Base-by-base conservation (phyloP, 2,329 filamentous ascomycete species). In the Cercospora sp. region DNA sequence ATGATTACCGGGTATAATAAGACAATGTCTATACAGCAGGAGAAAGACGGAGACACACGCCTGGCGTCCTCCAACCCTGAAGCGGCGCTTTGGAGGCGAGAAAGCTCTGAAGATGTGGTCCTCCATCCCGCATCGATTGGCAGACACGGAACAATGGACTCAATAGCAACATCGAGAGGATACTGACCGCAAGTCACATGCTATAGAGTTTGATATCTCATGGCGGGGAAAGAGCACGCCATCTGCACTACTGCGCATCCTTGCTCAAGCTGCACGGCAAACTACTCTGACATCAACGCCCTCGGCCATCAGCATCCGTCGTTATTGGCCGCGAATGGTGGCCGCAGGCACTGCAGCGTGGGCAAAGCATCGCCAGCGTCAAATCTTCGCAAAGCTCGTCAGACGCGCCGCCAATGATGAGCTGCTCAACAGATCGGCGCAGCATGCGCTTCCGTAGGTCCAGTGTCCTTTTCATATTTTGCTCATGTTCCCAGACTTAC, bases 321-420 rank as follows among this genome's bases (percentile, higher is more conserved):
- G 26, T 58, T 16, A 65, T 59, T 65, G 62, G 62, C 16, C 24
- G 37, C 55, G 13, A 16, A 43, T 28, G 49, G 7, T 28, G 51
- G 18, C 18, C 60, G 43, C 28, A 62, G 60, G 60, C 60, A 18
- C 26, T n/a, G 34, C n/a, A 30, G 43, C 60, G 60, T 43, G 40
- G 60, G 43, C 60, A 30, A n/a, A 30, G 37, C 51, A 43, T 18
- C 53, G 62, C 28, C 21, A 34, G 18, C 53, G 32, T 59, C 32
- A 40, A 40, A 28, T 37, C 21, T 24, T 13, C 34, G 53, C 40
- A 53, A 30, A 65, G 62, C 62, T 65, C 62, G 62, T 43, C 30
- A 65, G 62, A 65, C 32, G 34, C 28, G 51, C 51, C 62, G 24
- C 21, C 62, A 37, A 65, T 65, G 53, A 45, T 65, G 62, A 65